These are phyloP conservation scores for Arachis hypogaea DNA, from an alignment of 306 rosid species.

Conservation along the genomic window DNA sequence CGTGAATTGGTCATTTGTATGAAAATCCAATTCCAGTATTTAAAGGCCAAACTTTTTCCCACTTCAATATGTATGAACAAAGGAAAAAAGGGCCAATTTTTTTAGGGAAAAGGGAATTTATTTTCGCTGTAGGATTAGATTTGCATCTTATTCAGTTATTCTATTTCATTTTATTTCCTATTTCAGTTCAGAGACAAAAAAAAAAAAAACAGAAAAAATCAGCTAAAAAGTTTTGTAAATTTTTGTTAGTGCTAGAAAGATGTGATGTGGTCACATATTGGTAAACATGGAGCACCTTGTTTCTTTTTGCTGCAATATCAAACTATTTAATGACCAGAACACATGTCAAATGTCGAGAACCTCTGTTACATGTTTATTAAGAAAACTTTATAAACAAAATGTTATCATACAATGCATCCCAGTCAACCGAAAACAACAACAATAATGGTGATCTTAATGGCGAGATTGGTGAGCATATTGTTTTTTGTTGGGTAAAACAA, in stretches of 20 bases:
- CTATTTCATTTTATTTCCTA: constrained; percentile 45
- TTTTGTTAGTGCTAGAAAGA: constrained; percentile 26
- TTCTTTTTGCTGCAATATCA: not conserved
- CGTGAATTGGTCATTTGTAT: constrained; percentile 96
- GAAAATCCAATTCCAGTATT: constrained; percentile 43
- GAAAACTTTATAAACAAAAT: no score
- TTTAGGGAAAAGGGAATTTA: constrained; percentile 16
- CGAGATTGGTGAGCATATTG: no score
- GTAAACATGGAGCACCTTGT: not conserved
- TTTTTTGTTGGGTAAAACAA: no score
- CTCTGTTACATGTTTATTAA: no score
- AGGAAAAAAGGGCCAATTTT: constrained; percentile 30
- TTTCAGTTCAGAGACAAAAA: not conserved
- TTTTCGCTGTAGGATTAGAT: constrained; percentile 30
- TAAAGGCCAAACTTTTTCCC: constrained; percentile 29
- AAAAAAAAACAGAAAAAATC: not conserved
- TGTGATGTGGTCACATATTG: constrained; percentile 27
- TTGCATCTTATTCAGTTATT: constrained; percentile 41
- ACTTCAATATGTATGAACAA: constrained; percentile 28
- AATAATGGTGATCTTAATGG: no score
- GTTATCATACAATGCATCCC: no score
- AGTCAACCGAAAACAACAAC: no score
- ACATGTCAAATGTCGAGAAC: not conserved
- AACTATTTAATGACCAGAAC: not conserved
- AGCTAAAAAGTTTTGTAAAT: constrained; percentile 21